Conservation (phyloP, 2,329 filamentous ascomycete species). For the Neonectria magnoliae region DNA sequence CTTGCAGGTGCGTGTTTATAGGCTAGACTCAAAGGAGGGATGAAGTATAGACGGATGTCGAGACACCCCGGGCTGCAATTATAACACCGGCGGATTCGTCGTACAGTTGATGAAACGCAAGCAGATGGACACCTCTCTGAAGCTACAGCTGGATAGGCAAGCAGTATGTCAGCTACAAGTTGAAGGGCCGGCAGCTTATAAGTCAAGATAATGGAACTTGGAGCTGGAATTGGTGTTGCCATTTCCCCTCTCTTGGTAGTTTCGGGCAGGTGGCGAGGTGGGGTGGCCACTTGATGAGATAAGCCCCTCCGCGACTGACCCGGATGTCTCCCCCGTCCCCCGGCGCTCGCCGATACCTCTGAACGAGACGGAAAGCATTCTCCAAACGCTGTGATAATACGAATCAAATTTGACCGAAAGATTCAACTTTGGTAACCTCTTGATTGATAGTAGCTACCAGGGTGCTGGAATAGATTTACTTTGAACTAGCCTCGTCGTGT, state of each 20-base stretch:
- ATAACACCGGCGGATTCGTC: no score
- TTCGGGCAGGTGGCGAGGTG: not conserved
- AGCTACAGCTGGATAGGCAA: not conserved
- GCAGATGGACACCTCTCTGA: not conserved
- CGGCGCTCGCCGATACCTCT: not conserved
- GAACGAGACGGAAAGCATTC: not conserved
- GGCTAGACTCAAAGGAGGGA: not conserved
- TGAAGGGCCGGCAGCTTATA: not conserved
- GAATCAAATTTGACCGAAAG: no score
- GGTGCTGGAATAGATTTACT: not conserved
- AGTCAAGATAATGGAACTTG: constrained; percentile 4
- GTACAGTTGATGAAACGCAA: not conserved
- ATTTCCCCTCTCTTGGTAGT: constrained; percentile 2
- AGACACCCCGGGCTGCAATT: not conserved
- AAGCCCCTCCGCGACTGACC: constrained; percentile 24
- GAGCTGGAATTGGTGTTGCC: not conserved
- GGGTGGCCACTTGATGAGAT: constrained; percentile 26
- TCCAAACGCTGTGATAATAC: not conserved
- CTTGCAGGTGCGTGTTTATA: not conserved
- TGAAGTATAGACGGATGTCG: not conserved
- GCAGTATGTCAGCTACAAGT: not conserved
- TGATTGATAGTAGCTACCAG: no score
- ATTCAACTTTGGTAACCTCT: no score
- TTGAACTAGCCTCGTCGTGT: not conserved
- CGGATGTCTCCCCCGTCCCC: not conserved